Conservation (phyloP, 495 filamentous ascomycete genomes). For the Xylaria castorea region DNA sequence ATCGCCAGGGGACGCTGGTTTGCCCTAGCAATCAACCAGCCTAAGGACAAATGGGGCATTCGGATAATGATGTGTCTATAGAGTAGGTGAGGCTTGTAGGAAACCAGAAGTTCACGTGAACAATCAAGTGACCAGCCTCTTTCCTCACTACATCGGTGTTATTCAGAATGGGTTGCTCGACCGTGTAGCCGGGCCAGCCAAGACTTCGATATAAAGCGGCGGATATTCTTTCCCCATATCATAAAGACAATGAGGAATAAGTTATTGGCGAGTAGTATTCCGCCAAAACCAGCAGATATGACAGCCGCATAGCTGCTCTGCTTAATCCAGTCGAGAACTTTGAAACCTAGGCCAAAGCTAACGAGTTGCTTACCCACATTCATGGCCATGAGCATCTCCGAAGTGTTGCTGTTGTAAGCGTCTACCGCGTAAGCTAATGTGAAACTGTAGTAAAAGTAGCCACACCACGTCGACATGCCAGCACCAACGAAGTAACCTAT, state of each 20-base stretch:
- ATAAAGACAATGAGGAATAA: constrained; percentile 47
- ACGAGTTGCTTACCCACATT: constrained; percentile 69
- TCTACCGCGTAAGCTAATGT: constrained; percentile 69
- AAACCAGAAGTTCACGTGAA: not conserved
- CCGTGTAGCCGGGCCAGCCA: constrained; percentile 46
- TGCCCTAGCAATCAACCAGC: no score
- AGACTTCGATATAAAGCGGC: constrained; percentile 38
- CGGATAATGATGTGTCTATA: not conserved
- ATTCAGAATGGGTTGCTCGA: not conserved
- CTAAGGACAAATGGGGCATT: not conserved
- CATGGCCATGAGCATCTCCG: constrained; percentile 65
- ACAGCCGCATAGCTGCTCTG: constrained; percentile 41
- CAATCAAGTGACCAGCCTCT: not conserved
- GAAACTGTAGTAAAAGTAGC: constrained; percentile 65
- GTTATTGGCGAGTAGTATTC: constrained; percentile 43
- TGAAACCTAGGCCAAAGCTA: constrained; percentile 46
- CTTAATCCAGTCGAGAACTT: constrained; percentile 48
- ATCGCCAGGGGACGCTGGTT: no score
- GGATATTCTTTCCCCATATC: constrained; percentile 46
- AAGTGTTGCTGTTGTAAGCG: constrained; percentile 66
- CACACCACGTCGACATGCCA: constrained; percentile 58
- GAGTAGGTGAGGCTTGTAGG: not conserved
- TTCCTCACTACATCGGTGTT: not conserved
- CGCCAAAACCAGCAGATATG: constrained; percentile 43
- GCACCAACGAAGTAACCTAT: constrained; percentile 61